Conservation (phyloP, 2,329 filamentous ascomycete genomes). For the Knoxdaviesia capensis region DNA sequence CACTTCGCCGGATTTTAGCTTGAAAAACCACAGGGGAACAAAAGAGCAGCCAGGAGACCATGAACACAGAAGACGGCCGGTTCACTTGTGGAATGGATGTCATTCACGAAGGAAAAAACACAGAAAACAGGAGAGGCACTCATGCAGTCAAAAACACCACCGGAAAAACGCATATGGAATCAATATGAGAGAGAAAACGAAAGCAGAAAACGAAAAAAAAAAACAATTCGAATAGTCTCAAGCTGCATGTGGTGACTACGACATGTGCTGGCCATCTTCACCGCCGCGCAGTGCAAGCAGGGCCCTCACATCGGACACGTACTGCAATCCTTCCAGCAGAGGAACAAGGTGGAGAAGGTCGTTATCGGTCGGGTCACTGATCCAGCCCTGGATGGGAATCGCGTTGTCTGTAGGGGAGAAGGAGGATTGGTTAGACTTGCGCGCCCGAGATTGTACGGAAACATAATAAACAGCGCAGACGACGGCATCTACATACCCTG, state of each 20-base stretch:
- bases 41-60: not conserved
- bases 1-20: not conserved
- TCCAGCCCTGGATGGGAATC: slow-evolving; percentile 98
- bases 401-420: slow-evolving; percentile 58
- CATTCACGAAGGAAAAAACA: slow-evolving; percentile 1
- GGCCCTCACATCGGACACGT: slow-evolving; percentile 87
- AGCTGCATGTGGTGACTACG: slow-evolving; percentile 8
- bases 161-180: not conserved
- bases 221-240: not conserved
- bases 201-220: not conserved
- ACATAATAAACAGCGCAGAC: not conserved
- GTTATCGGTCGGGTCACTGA: slow-evolving; percentile 93
- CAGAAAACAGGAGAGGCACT: not conserved
- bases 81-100: not conserved
- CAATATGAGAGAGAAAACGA: not conserved
- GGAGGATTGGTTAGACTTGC: slow-evolving; percentile 2
- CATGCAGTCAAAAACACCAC: not conserved
- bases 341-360: slow-evolving; percentile 86
- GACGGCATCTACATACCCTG: slow-evolving; percentile 44
- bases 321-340: slow-evolving; percentile 81
- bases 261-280: slow-evolving; percentile 48
- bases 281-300: slow-evolving; percentile 75
- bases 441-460: not conserved
- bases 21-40: not conserved
- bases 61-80: not conserved